Conservation (phyloP, 2,329 filamentous ascomycete genomes). For the Lanzia echinophila region DNA sequence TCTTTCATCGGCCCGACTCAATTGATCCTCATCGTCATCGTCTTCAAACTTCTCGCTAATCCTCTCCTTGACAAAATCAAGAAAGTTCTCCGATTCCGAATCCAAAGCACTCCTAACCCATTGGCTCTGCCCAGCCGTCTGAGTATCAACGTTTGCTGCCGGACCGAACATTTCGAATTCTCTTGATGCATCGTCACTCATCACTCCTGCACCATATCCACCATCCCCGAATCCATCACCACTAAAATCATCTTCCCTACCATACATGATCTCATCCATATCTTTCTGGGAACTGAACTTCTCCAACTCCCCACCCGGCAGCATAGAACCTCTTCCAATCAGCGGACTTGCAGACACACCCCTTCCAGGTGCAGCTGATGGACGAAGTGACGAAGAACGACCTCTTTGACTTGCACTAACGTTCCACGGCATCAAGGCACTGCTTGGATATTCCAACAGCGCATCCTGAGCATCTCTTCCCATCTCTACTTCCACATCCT, state of each 20-base stretch:
- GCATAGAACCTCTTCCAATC: neutral
- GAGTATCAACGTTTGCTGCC: constrained; percentile 39
- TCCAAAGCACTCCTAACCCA: constrained; percentile 48
- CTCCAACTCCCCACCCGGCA: neutral
- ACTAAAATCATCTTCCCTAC: constrained; percentile 17
- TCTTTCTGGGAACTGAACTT: constrained; percentile 1
- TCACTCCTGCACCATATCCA: neutral
- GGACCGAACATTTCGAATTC: constrained; percentile 40
- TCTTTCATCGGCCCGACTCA: neutral
- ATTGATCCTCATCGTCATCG: constrained; percentile 10
- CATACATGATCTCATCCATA: constrained; percentile 22
- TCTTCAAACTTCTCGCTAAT: constrained; percentile 31
- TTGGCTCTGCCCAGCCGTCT: constrained; percentile 40
- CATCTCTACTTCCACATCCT: constrained; percentile 47
- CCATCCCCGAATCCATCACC: neutral
- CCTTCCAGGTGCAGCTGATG: neutral
- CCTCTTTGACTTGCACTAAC: constrained; percentile 35
- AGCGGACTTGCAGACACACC: neutral
- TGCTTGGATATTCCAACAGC: constrained; percentile 61
- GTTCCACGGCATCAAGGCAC: constrained; percentile 62
- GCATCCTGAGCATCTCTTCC: constrained; percentile 61
- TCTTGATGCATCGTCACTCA: constrained; percentile 13
- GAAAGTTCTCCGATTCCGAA: constrained; percentile 54
- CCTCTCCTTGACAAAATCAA: constrained; percentile 48
- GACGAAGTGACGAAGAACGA: no score